A percentile compares a stretch with the other conserved stretches of the same genome.
phyloP scores from a whole-genome alignment of 225 moss, liverwort and hornwort species.

The Straminergon stramineum region DNA sequence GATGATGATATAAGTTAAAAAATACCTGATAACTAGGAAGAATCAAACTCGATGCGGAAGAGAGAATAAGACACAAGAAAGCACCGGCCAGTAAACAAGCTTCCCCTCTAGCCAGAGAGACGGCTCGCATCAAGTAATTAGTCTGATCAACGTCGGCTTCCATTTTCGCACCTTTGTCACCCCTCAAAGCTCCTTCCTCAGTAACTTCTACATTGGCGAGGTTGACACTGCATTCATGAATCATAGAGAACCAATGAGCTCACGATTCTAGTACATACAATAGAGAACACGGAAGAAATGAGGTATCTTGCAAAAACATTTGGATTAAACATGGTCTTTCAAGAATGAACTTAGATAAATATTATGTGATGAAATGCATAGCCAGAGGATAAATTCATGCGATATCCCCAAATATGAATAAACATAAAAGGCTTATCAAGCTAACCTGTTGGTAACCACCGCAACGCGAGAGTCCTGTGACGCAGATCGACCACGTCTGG shows the following conservation, averaged over 20 bases:
- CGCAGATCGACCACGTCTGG: constrained; percentile 18
- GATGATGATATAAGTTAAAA: background rate
- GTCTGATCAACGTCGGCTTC: constrained; percentile 80
- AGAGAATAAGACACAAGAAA: constrained; percentile 52
- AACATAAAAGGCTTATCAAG: background rate
- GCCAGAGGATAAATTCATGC: background rate
- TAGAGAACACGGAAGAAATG: background rate
- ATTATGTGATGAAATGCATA: background rate
- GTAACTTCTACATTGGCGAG: constrained; percentile 4
- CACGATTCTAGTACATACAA: background rate
- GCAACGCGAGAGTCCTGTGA: constrained; percentile 23
- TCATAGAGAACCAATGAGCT: background rate
- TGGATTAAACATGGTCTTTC: background rate
- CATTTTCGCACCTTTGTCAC: constrained; percentile 83
- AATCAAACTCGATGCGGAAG: constrained; percentile 46
- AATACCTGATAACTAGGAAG: constrained; percentile 54
- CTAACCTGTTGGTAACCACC: constrained; percentile 35
- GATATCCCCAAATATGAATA: background rate
- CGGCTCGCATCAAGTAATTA: constrained; percentile 71
- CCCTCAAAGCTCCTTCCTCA: constrained; percentile 77
- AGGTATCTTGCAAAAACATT: background rate
- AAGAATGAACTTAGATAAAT: background rate
- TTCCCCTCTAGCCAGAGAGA: constrained; percentile 73
- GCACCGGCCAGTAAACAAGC: constrained; percentile 50
- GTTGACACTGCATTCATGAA: constrained; percentile 25